These are phyloP conservation scores for Sugiyamaella chiloensis DNA, from an alignment of 805 yeast species.

Conservation along the genomic window DNA sequence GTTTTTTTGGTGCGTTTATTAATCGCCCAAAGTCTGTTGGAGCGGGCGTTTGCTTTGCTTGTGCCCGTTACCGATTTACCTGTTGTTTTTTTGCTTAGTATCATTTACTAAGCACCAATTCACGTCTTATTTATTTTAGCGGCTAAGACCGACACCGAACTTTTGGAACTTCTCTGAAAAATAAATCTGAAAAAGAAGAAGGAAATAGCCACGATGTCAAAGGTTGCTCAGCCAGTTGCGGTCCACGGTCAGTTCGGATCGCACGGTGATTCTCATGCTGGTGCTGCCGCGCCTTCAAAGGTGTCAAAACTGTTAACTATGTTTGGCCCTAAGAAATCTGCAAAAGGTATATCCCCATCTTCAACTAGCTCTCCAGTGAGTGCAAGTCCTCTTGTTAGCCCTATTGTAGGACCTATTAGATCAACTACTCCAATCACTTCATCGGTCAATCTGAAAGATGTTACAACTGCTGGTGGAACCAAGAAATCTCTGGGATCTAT, in stretches of 20 bases:
- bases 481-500: background rate
- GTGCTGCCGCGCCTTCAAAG: background rate
- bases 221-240: background rate
- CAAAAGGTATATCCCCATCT: background rate
- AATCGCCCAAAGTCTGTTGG: too few species aligned
- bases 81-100: too few species aligned
- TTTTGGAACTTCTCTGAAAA: too few species aligned
- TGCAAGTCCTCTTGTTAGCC: slow-evolving; percentile 1
- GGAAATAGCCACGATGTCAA: too few species aligned
- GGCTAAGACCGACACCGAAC: too few species aligned
- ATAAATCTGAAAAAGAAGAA: too few species aligned
- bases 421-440: slow-evolving; percentile 1
- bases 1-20: too few species aligned
- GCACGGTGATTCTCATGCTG: background rate
- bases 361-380: background rate
- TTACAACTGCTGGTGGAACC: background rate
- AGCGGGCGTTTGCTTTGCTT: too few species aligned
- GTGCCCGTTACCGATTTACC: too few species aligned
- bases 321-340: background rate
- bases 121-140: too few species aligned
- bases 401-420: slow-evolving; percentile 3
- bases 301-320: background rate
- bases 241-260: background rate
- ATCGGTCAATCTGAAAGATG: background rate
- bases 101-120: too few species aligned